A percentile compares a stretch with the other conserved stretches of the same genome.
phyloP scores from a whole-genome alignment of 257 asterid genomes.

The Solanum tarapatanum region DNA sequence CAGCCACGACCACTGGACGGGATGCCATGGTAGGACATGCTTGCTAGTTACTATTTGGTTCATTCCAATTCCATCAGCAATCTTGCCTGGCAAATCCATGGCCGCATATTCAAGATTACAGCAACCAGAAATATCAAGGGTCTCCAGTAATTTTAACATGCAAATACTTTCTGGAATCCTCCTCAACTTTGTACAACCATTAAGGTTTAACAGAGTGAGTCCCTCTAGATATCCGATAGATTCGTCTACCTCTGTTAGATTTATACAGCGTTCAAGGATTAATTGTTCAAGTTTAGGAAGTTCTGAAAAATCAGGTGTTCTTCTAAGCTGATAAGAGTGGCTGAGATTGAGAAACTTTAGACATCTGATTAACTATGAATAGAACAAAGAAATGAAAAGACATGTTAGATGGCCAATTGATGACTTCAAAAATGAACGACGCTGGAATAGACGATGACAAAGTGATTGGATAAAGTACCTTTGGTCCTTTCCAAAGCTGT shows the following conservation, averaged over 20 bases:
- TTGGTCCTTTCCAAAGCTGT: constrained; percentile 8
- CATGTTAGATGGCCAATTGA: background rate
- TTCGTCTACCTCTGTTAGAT: background rate
- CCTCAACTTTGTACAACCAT: background rate
- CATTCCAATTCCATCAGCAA: background rate
- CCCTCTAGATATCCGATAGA: background rate
- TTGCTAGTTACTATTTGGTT: background rate
- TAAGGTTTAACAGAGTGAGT: background rate
- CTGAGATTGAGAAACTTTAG: background rate
- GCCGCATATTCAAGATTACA: background rate
- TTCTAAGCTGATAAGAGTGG: background rate
- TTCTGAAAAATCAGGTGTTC: constrained; percentile 1
- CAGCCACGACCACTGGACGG: background rate
- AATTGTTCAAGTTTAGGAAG: background rate
- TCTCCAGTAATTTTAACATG: background rate
- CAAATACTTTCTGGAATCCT: background rate
- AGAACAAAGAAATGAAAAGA: background rate
- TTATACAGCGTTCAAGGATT: constrained; percentile 3
- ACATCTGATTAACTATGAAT: background rate
- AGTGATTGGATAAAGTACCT: constrained; percentile 1
- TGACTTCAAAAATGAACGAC: background rate
- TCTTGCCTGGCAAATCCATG: background rate
- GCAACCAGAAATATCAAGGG: constrained; percentile 1
- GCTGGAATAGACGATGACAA: background rate
- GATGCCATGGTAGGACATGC: background rate